Percentiles rank a stretch among this genome's conserved stretches.
Evolutionary conservation across 306 rosid species (phyloP).

Genomic region (Amphicarpaea edgeworthii): DNA sequence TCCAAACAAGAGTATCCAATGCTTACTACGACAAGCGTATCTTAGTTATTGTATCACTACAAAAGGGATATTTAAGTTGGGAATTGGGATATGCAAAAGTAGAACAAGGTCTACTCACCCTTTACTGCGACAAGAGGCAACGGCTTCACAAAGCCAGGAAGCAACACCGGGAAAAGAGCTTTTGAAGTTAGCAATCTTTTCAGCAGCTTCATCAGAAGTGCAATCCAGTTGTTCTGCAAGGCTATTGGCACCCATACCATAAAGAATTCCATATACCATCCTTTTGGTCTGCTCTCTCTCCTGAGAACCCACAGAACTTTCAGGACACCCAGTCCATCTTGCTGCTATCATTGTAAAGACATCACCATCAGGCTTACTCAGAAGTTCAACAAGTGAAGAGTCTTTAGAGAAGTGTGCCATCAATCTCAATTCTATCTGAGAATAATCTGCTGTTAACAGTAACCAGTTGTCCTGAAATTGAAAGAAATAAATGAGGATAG

Average conservation of each 20-base stretch:
- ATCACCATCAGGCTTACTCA: conserved; percentile 78
- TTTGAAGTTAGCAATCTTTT: conserved; percentile 81
- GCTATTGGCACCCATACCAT: conserved; percentile 93
- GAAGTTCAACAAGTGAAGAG: conserved; percentile 73
- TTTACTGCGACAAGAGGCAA: conserved; percentile 75
- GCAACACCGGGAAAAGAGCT: conserved; percentile 89
- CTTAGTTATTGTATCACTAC: conserved; percentile 11
- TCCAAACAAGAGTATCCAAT: conserved; percentile 33
- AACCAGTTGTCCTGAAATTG: conserved; percentile 84
- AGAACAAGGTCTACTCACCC: conserved; percentile 68
- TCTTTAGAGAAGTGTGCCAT: conserved; percentile 98
- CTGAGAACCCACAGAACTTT: conserved; percentile 66
- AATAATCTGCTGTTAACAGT: conserved; percentile 92
- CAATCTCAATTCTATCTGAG: conserved; percentile 94
- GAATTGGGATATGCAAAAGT: conserved; percentile 34
- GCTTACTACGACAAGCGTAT: not conserved
- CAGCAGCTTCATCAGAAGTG: conserved; percentile 77
- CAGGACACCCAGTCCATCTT: conserved; percentile 84
- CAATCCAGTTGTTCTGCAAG: conserved; percentile 91
- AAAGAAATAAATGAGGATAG: conserved; percentile 36
- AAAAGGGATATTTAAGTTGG: conserved; percentile 11
- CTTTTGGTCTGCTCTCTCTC: conserved; percentile 91
- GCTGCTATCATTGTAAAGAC: conserved; percentile 90
- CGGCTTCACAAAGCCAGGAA: conserved; percentile 89
- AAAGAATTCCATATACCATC: conserved; percentile 95